Evolutionary conservation across 83 land plant species (phyloP), one percentile per base, ranked within the genome.

Genomic region (Isoetes engelmannii): DNA sequence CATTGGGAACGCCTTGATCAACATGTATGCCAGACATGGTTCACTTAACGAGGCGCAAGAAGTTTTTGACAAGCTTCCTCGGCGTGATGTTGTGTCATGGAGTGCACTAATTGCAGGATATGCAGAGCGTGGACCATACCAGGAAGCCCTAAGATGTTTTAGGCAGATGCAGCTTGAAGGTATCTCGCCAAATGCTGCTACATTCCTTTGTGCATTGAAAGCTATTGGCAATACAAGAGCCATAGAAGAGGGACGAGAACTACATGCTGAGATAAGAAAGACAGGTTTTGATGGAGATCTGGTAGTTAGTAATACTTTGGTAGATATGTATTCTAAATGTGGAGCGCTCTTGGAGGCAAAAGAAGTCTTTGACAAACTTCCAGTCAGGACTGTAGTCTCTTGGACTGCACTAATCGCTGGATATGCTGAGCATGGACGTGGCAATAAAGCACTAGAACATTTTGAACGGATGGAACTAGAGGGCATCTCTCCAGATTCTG

Each of bases 321-420:
- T 63, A 43, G 65, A 63, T 42, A 13, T 63, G 42, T 42, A 63
- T 63, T 15, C 44, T 20, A 63, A 42, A 28, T 63, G 41, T 63
- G 65, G 65, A 6, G 18, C 45, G 7, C 41, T 63, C 28, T 17
- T 7, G 4, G 65, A 63, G 6, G 65, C 65, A 21, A 44, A 42
- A 17, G n/a, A 20, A n/a, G 65, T 63, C 10, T 63, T 63, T 42
- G 65, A 63, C 44, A 63, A 7, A 1, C 65, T 63, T 42, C 65
- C 65, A 63, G 0, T 7, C 7, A 63, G 65, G 45, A n/a, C 43
- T 42, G 45, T 37, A 21, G 6, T 63, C 47, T 63, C 65, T 28
- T 63, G 65, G 65, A 28, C 17, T 28, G 28, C 65, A 6, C 47
- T 63, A 43, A 63, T 63, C 45, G 65, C 65, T 43, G 65, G 44